Percentiles rank a stretch among this genome's conserved stretches.
phyloP scores from a whole-genome alignment of 345 rosid species.

The Nephelium lappaceum region DNA sequence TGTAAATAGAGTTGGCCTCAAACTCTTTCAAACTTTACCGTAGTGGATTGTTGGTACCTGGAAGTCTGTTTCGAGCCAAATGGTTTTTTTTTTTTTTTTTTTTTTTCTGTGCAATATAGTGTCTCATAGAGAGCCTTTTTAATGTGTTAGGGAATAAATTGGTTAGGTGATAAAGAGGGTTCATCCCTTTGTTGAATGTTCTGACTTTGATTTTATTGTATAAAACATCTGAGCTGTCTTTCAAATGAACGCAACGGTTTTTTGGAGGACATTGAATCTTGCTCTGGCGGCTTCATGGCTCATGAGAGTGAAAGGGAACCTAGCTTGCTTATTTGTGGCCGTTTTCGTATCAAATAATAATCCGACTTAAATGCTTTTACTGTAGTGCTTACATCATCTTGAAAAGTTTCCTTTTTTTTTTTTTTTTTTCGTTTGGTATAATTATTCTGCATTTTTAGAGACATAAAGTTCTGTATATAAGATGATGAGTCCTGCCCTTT shows the following conservation, averaged over 20 bases:
- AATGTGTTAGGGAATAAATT: conserved; percentile 5
- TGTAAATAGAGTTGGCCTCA: not conserved
- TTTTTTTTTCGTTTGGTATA: not conserved
- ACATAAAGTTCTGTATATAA: not conserved
- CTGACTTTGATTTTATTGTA: not conserved
- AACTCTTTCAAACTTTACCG: not conserved
- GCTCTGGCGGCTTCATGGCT: not conserved
- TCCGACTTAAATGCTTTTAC: not conserved
- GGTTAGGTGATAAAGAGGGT: not conserved
- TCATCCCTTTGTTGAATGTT: not conserved
- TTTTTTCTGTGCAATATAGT: not conserved
- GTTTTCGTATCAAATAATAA: not conserved
- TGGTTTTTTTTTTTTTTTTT: not conserved
- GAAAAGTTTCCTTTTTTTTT: not conserved
- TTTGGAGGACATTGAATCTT: not conserved
- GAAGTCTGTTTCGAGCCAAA: not conserved
- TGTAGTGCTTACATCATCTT: not conserved
- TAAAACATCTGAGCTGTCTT: not conserved
- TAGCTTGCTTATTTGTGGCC: not conserved
- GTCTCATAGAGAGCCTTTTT: not conserved
- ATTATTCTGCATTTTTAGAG: not conserved
- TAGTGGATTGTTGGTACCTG: not conserved
- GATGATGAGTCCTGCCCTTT: not conserved
- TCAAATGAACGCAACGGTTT: not conserved
- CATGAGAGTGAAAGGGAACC: not conserved